Evolutionary conservation across 2,329 filamentous ascomycete species (phyloP), one percentile per base, ranked within the genome.

Genomic region (Fusarium luffae): DNA sequence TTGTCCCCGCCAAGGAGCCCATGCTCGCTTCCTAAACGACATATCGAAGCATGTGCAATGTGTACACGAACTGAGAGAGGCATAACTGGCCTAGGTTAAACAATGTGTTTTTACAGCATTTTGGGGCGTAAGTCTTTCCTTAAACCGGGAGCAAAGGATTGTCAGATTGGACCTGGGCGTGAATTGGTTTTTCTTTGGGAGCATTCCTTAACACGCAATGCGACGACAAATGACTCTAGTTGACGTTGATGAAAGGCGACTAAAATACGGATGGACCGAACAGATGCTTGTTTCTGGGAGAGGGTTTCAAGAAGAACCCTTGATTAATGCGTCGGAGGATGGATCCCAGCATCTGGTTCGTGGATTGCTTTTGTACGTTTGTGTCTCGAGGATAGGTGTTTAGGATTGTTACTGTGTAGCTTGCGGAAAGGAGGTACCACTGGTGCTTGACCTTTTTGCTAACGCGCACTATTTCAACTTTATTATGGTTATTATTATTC

Each of bases 1-100:
- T 63, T 41, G 63, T 68, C 37, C 40, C 64, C 23, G 43, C 47
- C 54, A 67, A 73, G 66, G 67, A 78, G 67, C 74, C 77, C 27
- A 66, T 79, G 63, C 55, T 71, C 49, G 75, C 77, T 56, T 71
- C 74, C 65, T 79, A 78, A 71, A 71, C 50, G 69, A 63, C 54
- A 55, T 59, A 65, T 65, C 58, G 68, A 70, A 61, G 28, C 60
- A 66, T 63, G 67, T 74, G 73, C 68, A 68, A 78, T 68, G 67
- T 72, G 67, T 70, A 71, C 55, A 74, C 66, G 73, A 74, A 69
- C 66, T 73, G 64, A 74, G 60, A 69, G 63, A 70, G 63, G 68
- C 68, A 73, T 71, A 70, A 59, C 58, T 75, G 66, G 64, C 71
- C 74, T 73, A 65, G 57, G 61, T 68, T 68, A 70, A 76, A 69